These are phyloP conservation scores for Ganoderma multipileum DNA, from an alignment of 1,284 basidiomycete species.

Conservation along the genomic window DNA sequence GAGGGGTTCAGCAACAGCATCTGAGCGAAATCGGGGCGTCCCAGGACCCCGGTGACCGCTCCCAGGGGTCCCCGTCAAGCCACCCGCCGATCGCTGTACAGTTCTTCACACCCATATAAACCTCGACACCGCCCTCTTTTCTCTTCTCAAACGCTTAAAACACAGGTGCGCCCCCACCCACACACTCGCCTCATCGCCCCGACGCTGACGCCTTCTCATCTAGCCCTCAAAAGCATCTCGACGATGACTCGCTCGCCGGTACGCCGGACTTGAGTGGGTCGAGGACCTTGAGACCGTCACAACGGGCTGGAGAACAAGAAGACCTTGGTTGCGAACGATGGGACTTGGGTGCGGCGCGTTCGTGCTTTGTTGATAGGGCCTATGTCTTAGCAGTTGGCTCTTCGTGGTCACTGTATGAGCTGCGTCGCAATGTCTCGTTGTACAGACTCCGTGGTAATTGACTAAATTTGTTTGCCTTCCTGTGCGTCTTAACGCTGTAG, in stretches of 20 bases:
- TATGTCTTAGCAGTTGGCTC: constrained; percentile 51
- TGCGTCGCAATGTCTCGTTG: constrained; percentile 87
- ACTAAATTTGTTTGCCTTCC: constrained; percentile 5
- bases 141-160: constrained; percentile 55
- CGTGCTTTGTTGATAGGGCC: constrained; percentile 47
- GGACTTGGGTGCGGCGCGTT: constrained; percentile 86
- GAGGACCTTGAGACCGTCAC: constrained; percentile 88
- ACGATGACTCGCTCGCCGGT: constrained; percentile 76
- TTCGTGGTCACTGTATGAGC: constrained; percentile 74
- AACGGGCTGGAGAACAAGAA: constrained; percentile 73
- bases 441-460: constrained; percentile 52
- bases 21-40: constrained; percentile 13
- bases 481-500: not conserved
- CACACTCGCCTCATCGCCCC: not conserved
- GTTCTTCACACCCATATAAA: constrained; percentile 42
- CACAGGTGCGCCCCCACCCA: constrained; percentile 57
- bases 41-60: constrained; percentile 38
- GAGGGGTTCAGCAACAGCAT: constrained; percentile 23
- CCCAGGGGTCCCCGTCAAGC: constrained; percentile 40
- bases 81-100: constrained; percentile 44
- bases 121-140: constrained; percentile 1
- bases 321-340: constrained; percentile 55
- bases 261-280: constrained; percentile 71
- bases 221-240: constrained; percentile 88
- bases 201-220: constrained; percentile 14